Percentiles rank a stretch among this genome's conserved stretches.
Conservation (phyloP, 495 filamentous ascomycete genomes). For the Penicillium diatomitis region DNA sequence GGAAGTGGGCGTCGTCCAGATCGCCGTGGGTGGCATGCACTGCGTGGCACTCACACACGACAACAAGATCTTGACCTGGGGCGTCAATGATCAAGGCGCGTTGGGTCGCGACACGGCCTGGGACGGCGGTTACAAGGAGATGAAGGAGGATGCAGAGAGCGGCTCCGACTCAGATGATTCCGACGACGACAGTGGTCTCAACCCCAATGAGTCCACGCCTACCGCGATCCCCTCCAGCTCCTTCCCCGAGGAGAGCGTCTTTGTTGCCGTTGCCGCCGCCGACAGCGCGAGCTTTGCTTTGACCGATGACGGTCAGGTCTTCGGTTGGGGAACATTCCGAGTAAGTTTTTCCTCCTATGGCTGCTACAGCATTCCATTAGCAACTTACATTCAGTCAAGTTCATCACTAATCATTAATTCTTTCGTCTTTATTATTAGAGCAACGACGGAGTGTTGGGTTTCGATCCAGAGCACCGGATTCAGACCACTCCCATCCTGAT, state of each 20-base stretch:
- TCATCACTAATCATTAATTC: background rate
- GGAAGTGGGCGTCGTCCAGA: slow-evolving; percentile 51
- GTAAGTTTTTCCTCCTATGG: slow-evolving; percentile 29
- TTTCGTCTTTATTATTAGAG: slow-evolving; percentile 21
- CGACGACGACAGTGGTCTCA: slow-evolving; percentile 49
- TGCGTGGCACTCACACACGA: slow-evolving; percentile 50
- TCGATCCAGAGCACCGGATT: slow-evolving; percentile 31
- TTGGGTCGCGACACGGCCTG: slow-evolving; percentile 53
- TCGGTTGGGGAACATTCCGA: slow-evolving; percentile 65
- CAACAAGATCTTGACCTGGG: slow-evolving; percentile 57
- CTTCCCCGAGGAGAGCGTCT: slow-evolving; percentile 47
- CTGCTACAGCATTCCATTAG: background rate
- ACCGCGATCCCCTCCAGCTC: slow-evolving; percentile 40
- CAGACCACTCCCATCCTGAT: slow-evolving; percentile 43
- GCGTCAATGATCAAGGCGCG: slow-evolving; percentile 60
- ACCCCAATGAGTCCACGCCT: slow-evolving; percentile 52
- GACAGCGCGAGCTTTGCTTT: slow-evolving; percentile 58
- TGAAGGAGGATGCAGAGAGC: slow-evolving; percentile 40
- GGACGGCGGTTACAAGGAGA: slow-evolving; percentile 56
- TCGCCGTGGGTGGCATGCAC: slow-evolving; percentile 61
- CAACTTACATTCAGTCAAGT: slow-evolving; percentile 5
- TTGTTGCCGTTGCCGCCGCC: slow-evolving; percentile 52
- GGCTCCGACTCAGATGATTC: slow-evolving; percentile 45
- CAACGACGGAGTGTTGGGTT: slow-evolving; percentile 51
- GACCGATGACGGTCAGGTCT: slow-evolving; percentile 56